These are phyloP conservation scores for Geranium brycei DNA, from an alignment of 345 rosid species.

Conservation along the genomic window DNA sequence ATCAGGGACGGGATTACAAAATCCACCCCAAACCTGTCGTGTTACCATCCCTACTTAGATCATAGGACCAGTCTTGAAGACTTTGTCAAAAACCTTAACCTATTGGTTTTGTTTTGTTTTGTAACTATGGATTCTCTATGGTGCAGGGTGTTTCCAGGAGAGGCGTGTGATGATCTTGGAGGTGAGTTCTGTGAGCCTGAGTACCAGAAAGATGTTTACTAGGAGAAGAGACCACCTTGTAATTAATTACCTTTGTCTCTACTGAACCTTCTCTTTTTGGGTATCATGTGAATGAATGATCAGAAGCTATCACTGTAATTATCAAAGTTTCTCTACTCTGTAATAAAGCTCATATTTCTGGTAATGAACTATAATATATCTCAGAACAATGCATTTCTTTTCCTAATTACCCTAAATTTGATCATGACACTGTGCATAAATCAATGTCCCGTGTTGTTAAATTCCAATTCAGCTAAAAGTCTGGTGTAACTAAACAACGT, in stretches of 20 bases:
- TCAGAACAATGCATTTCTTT: too few species aligned
- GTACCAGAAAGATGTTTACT: constrained; percentile 30
- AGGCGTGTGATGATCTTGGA: constrained; percentile 91
- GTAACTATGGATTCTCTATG: background rate
- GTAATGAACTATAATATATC: background rate
- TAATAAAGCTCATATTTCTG: background rate
- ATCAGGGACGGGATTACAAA: background rate
- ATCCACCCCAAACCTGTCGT: too few species aligned
- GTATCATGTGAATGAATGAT: background rate
- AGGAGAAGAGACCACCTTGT: constrained; percentile 6
- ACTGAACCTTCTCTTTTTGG: background rate
- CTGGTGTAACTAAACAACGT: too few species aligned
- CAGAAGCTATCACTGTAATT: background rate
- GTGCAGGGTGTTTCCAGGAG: constrained; percentile 56
- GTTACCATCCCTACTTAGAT: too few species aligned
- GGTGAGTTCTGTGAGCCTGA: constrained; percentile 81
- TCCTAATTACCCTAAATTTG: too few species aligned
- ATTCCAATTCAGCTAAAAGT: too few species aligned
- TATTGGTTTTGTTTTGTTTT: background rate
- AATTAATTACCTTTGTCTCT: background rate
- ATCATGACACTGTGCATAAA: too few species aligned
- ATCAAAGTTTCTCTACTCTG: background rate
- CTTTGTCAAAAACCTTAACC: too few species aligned
- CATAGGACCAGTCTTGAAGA: too few species aligned
- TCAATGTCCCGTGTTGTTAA: too few species aligned